A percentile compares a stretch with the other conserved stretches of the same genome.
These are phyloP conservation scores for Erythrobasidium hasegawianum DNA, from an alignment of 1,284 basidiomycete species.

Conservation along the genomic window DNA sequence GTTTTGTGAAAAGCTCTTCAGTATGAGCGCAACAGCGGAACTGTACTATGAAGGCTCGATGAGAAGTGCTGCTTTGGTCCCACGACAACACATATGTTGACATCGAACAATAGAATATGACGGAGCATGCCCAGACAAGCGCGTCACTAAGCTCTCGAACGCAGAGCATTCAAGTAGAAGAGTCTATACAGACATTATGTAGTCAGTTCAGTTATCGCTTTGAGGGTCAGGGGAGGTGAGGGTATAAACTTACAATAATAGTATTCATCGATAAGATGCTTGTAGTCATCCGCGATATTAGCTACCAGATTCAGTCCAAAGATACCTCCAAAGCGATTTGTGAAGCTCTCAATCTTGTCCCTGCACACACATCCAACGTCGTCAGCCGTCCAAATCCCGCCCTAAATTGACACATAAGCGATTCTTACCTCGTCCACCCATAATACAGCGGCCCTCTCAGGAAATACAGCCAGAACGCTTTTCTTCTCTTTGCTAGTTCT, in stretches of 20 bases:
- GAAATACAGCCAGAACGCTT: constrained; percentile 52
- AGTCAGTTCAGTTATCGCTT: not conserved
- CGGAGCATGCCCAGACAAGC: too few species aligned
- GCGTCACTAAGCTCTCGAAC: too few species aligned
- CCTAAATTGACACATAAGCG: too few species aligned
- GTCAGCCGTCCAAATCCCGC: not conserved
- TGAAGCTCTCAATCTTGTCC: constrained; percentile 47
- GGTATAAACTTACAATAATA: constrained; percentile 47
- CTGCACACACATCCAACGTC: constrained; percentile 13
- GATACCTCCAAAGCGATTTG: constrained; percentile 45
- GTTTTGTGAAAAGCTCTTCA: too few species aligned
- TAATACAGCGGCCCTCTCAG: constrained; percentile 52
- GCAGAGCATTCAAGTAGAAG: too few species aligned
- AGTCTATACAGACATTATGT: constrained; percentile 1
- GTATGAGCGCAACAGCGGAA: too few species aligned
- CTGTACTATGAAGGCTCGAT: too few species aligned
- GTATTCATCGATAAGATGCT: constrained; percentile 52
- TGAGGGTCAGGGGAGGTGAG: not conserved
- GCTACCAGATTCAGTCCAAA: constrained; percentile 49
- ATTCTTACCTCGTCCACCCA: constrained; percentile 48
- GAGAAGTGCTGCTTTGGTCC: too few species aligned
- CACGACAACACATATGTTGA: too few species aligned
- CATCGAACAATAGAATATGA: not conserved
- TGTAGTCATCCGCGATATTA: constrained; percentile 49
- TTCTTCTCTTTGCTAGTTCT: constrained; percentile 49